Evolutionary conservation across 306 rosid species (phyloP), one percentile per base, ranked within the genome.

Genomic region (Spatholobus suberectus): DNA sequence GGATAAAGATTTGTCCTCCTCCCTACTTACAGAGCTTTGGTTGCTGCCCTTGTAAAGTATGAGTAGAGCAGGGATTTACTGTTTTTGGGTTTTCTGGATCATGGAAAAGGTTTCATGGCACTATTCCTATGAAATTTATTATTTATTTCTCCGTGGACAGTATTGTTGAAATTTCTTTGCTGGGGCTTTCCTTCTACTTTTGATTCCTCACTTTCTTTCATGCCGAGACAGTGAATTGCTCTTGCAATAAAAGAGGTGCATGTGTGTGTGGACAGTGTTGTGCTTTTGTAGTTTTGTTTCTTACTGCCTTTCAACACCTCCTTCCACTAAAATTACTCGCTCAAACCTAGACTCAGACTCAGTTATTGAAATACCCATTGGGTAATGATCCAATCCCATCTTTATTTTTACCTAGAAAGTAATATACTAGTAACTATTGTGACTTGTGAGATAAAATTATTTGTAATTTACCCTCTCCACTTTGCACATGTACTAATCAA

Each of bases 151-250:
- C 49, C 17, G 14, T 73, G 5, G 72, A 66, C 24, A 21, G 24
- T 66, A 38, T 58, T 66, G 46, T 75, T 80, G 81, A 80, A 23
- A 41, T 49, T 67, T 79, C 43, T 38, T 51, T 73, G 21, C 51
- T 20, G 55, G 62, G 79, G 62, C 70, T 49, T 62, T 34, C 51
- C 23, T 37, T 83, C 26, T 15, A 54, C 11, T 27, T 62, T 73
- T 18, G 76, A 49, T 51, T 52, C 70, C 11, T 27, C 61, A 69
- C 20, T 70, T 70, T 58, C 32, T 10, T 37, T 37, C 79, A 54
- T 76, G 58, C 37, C 6, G 61, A n/a, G 83, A 70, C 61, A 62
- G 81, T 44, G 61, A 52, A 75, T 82, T 82, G 80, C 84, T 40
- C 59, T 80, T 70, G 83, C 63, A 59, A 72, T 71, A 35, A 59